Base-by-base conservation (phyloP, 176 grass and related monocot genomes). In the Zea luxurians region DNA sequence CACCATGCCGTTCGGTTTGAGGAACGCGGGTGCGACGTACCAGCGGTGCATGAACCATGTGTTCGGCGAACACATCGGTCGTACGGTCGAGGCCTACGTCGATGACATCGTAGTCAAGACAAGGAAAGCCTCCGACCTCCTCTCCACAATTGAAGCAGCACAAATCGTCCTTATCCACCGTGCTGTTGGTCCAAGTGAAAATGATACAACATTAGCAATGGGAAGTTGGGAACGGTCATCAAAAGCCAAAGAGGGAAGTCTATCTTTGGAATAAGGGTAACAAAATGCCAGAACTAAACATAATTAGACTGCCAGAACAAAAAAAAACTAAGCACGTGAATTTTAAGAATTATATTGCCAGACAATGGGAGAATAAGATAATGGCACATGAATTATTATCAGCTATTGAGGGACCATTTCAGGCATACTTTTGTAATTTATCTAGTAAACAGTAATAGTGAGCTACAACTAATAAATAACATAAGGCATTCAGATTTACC, bases 131-230 rank as follows among this genome's bases (percentile, higher is more conserved):
- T n/a, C n/a, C n/a, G n/a, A n/a, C n/a, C n/a, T n/a, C n/a, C n/a
- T n/a, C n/a, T n/a, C 96, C 88, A 76, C 96, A 99, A 77, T 95
- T 99, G 88, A 99, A 99, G 87, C 96, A 99, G 13, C 92, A 89
- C 5, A 92, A 90, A 87, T 90, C 88, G 37, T 92, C 90, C 71
- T 89, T 90, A 46, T 88, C 78, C 6, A 57, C 66, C 79, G 90
- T 93, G 42, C 46, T 78, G 49, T 37, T 53, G 10, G 42, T 80
- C 18, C 61, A 80, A 7, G 3, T 41, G 34, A 81, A 67, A 37
- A 15, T 71, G 75, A 21, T 40, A 84, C 4, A 44, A 37, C 13
- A 71, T 18, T 42, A 81, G 21, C 2, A 27, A 82, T 13, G 2
- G 52, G n/a, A n/a, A n/a, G n/a, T n/a, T n/a, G n/a, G n/a, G 71